Evolutionary conservation across 441 rosid genomes (phyloP), one percentile per base, ranked within the genome.

Genomic region (Sinapis alba): DNA sequence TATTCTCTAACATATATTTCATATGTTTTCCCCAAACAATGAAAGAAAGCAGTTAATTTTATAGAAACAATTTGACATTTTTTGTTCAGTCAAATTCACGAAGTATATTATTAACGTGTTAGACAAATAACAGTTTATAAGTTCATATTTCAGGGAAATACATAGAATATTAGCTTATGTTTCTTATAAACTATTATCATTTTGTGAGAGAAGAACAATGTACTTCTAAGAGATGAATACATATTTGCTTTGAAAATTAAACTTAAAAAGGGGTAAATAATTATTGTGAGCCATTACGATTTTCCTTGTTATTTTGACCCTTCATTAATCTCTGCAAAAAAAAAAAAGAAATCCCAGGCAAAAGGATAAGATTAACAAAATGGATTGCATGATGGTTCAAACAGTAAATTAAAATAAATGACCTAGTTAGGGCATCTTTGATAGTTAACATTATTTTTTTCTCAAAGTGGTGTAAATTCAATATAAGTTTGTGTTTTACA

Each of bases 341-440:
- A 2, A 41, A 41, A 41, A 2, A 41, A 41, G 4, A 4, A 13
- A 41, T 41, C 4, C 4, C 16, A 41, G 6, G 47, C 51, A 36
- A 36, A 11, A 36, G 43, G 5, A 36, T 36, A 36, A 11, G 13
- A 36, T 36, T 36, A 36, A 36, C 43, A 32, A 38, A 34, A 57
- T 47, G 24, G 15, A 57, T 21, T 26, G 5, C 57, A 23, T 4
- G 9, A 12, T 9, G 21, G 16, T 56, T 47, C 56, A 54, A 68
- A 69, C n/a, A n/a, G n/a, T n/a, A 51, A 15, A 71, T 28, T 53
- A 50, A 67, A 69, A 27, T 62, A 36, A 84, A 64, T 63, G 32
- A 94, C 97, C 90, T 94, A 81, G 97, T 86, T 77, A 92, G n/a
- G n/a, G n/a, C n/a, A n/a, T n/a, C n/a, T n/a, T n/a, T n/a, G n/a